Base-by-base conservation (phyloP, 306 rosid species). In the Pyrus pyrifolia region DNA sequence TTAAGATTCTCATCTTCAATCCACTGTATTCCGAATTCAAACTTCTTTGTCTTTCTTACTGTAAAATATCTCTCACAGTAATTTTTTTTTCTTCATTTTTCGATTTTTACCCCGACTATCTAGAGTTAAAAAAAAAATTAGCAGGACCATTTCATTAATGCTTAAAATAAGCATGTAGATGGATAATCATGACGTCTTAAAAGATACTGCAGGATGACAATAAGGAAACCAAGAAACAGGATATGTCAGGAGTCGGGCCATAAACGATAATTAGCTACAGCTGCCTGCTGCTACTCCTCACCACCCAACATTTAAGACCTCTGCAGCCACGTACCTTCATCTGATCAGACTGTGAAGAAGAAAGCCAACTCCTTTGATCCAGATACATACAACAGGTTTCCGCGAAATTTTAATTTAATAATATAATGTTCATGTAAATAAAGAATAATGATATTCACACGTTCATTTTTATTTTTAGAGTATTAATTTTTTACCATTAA, bases 391-490 rank as follows among this genome's bases (percentile, higher is more conserved):
- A 30, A 30, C 31, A 30, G 30, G 4, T 14, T 46, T 46, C 0
- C 6, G 6, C 14, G 0, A 3, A 1, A 15, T 46, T 46, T 4
- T 13, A 46, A 15, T 46, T 14, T 2, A 14, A 46, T 46, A 13
- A 46, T 46, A 14, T 1, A 46, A 46, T 46, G 53, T 38, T 46
- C 7, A 46, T 10, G 4, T 46, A 17, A 46, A 46, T 2, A 38
- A 38, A 6, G 9, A 35, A 35, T 0, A 38, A 2, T 38, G 42
- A 38, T 38, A 38, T 38, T 38, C 10, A 38, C 0, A 7, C 10
- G 2, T 1, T 7, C 0, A 38, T 38, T 38, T 38, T 7, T 7
- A 7, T 2, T 38, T 0, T 38, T 38, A 38, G 0, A 7, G 0
- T 38, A 38, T 38, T 38, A 38, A 38, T 38, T 38, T 35, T 38